A percentile compares a stretch with the other conserved stretches of the same genome.
These are phyloP conservation scores for Hymenoscyphus albidus DNA, from an alignment of 2,329 filamentous ascomycete genomes.

Conservation along the genomic window DNA sequence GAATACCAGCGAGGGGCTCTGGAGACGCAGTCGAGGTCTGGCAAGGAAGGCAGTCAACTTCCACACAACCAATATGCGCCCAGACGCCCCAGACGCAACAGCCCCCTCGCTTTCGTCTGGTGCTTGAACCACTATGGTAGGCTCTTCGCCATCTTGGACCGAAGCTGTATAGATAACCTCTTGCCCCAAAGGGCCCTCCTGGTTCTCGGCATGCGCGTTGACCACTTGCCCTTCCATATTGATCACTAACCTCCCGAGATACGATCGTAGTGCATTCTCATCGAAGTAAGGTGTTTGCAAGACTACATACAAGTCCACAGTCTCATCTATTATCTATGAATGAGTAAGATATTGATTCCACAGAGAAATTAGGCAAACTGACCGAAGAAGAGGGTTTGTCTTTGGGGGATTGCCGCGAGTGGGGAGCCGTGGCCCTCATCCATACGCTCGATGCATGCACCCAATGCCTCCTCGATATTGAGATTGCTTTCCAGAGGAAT, in stretches of 20 bases:
- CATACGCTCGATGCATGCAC: constrained; percentile 39
- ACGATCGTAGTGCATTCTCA: constrained; percentile 53
- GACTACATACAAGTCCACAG: constrained; percentile 63
- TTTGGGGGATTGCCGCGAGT: constrained; percentile 55
- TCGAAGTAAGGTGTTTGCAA: constrained; percentile 61
- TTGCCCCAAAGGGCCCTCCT: constrained; percentile 43
- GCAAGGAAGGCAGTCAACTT: constrained; percentile 55
- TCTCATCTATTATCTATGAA: constrained; percentile 63
- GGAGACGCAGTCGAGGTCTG: constrained; percentile 61
- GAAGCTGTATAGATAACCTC: constrained; percentile 59
- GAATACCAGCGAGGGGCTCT: constrained; percentile 64
- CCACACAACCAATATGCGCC: constrained; percentile 54
- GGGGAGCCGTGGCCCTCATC: constrained; percentile 38
- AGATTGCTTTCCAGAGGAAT: constrained; percentile 55
- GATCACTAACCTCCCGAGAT: constrained; percentile 60
- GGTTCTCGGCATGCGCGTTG: constrained; percentile 50
- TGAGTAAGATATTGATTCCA: constrained; percentile 44
- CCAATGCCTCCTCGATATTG: constrained; percentile 50
- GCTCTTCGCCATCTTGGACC: constrained; percentile 47
- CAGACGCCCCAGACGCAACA: constrained; percentile 29
- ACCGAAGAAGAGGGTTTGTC: constrained; percentile 71
- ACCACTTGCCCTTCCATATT: constrained; percentile 63
- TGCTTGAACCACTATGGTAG: constrained; percentile 44
- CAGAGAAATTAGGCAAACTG: constrained; percentile 36
- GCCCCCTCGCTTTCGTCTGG: constrained; percentile 40